Base-by-base conservation (phyloP, 257 asterid genomes). In the Petunia axillaris region DNA sequence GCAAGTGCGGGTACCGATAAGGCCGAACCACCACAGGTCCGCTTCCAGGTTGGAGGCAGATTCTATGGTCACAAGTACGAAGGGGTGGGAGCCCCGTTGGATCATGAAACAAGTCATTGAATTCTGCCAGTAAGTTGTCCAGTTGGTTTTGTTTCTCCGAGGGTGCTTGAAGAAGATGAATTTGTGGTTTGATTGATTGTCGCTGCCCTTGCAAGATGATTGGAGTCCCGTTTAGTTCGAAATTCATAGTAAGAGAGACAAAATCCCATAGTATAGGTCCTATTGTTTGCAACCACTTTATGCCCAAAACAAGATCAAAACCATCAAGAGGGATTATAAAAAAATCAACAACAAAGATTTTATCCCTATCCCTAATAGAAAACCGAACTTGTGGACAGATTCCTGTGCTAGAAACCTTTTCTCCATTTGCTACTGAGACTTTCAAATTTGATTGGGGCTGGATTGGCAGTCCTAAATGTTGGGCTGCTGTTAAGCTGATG, bases 181-280 rank as follows among this genome's bases (percentile, higher is more conserved):
- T 25, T 25, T 25, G 25, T 25, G 25, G 25, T 25, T 25, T 25
- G 25, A 25, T 25, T 25, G 25, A 25, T 25, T 25, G 15, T 4
- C 14, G 1, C 36, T 25, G 75, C 36, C 75, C 41, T 25, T 39
- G 75, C 48, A 11, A 2, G 15, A 39, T 14, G 54, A 38, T 37
- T 8, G 8, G 14, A 52, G 15, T 70, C 55, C 76, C 74, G 37
- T 36, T 38, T 5, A 65, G 44, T n/a, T 4, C 16, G 37, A 65
- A 65, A 13, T 35, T 6, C 57, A 70, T 70, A 15, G 76, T 43
- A 11, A 68, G 40, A 5, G 76, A 39, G 40, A 10, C 40, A 36
- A 68, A 68, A 68, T 68, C 76, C 76, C 53, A 43, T 54, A 3
- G 43, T 11, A 70, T 43, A 3, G 36, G 76, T 14, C 54, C 76